phyloP scores from a whole-genome alignment of 352 stramenopile genomes.

The Paralagenidium karlingii region DNA sequence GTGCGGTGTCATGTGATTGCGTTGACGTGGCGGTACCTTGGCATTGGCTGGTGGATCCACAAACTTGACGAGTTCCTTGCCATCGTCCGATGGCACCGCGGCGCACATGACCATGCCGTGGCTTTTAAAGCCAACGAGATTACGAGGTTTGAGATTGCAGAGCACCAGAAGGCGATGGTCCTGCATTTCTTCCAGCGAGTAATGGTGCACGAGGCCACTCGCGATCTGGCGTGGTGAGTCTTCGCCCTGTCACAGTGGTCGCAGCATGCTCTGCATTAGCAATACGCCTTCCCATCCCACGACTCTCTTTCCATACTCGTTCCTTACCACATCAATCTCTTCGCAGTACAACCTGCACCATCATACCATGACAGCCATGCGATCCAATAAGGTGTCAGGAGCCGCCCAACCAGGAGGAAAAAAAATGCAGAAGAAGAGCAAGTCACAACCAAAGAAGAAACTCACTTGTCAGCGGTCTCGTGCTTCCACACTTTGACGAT shows the following conservation, averaged over 20 bases:
- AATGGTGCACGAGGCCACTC: conserved; percentile 76
- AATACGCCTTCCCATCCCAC: too few relatives aligned
- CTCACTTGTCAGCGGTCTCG: conserved; percentile 78
- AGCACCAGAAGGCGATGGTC: conserved; percentile 74
- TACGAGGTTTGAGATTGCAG: conserved; percentile 86
- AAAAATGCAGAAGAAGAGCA: neutral
- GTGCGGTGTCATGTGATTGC: too few relatives aligned
- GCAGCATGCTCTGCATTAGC: too few relatives aligned
- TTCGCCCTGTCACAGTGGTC: conserved; percentile 43
- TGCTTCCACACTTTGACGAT: conserved; percentile 90
- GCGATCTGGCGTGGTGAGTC: conserved; percentile 77
- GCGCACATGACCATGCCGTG: conserved; percentile 89
- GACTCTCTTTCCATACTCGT: too few relatives aligned
- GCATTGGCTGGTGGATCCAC: conserved; percentile 69
- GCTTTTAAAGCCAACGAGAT: conserved; percentile 84
- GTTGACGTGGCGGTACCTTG: too few relatives aligned
- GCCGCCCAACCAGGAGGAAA: too few relatives aligned
- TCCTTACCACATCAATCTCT: conserved; percentile 75
- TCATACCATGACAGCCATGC: too few relatives aligned
- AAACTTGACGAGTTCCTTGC: conserved; percentile 74
- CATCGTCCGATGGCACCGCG: conserved; percentile 40
- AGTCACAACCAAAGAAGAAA: neutral
- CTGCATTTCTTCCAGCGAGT: conserved; percentile 82
- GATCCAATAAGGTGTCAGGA: too few relatives aligned
- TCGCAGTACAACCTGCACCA: conserved; percentile 74